These are phyloP conservation scores for Mayamaea pseudoterrestris DNA, from an alignment of 108 stramenopile genomes.

Conservation along the genomic window DNA sequence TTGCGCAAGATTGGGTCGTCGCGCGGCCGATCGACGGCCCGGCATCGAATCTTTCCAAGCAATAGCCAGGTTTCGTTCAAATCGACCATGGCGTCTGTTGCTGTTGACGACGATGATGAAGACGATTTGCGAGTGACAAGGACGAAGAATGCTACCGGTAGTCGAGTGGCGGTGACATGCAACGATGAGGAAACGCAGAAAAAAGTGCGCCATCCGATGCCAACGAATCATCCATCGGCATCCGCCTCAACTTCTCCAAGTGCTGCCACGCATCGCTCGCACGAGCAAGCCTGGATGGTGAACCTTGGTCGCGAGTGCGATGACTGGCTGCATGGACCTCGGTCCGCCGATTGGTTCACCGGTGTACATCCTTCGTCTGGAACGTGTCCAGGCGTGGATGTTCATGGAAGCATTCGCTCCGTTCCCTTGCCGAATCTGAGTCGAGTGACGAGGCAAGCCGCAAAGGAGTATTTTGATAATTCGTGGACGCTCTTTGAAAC, in stretches of 20 bases:
- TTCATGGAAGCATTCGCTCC: slow-evolving; percentile 39
- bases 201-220: no score
- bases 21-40: slow-evolving; percentile 1
- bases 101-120: no score
- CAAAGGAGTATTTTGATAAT: slow-evolving; percentile 86
- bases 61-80: no score
- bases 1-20: slow-evolving; percentile 18
- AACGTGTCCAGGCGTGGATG: slow-evolving; percentile 51
- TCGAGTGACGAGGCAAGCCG: slow-evolving; percentile 52
- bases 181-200: no score
- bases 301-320: slow-evolving; percentile 53
- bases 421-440: slow-evolving; percentile 57
- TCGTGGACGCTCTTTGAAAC: slow-evolving; percentile 86
- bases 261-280: no score
- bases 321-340: slow-evolving; percentile 55
- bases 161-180: no score
- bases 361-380: slow-evolving; percentile 40
- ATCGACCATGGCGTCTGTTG: neutral
- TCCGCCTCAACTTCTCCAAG: no score
- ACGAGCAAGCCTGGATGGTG: slow-evolving; percentile 65
- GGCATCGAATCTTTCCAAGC: neutral
- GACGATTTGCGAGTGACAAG: no score
- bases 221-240: no score
- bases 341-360: slow-evolving; percentile 59
- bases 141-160: neutral